phyloP scores from a whole-genome alignment of 768 basidiomycete genomes.

The Psilocybe azurescens region DNA sequence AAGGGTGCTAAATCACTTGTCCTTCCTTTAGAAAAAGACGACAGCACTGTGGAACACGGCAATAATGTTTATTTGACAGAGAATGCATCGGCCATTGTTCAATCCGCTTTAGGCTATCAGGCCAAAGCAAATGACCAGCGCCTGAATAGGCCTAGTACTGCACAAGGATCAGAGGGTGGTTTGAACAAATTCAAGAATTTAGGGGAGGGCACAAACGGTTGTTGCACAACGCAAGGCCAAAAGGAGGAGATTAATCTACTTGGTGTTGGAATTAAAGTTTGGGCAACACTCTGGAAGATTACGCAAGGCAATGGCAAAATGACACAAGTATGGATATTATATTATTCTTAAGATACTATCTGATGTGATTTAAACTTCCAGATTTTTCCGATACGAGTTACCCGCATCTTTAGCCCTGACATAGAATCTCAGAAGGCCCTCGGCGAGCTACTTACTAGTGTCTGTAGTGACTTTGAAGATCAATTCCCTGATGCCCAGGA shows the following conservation, averaged over 20 bases:
- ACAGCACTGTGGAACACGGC: neutral
- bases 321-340: neutral
- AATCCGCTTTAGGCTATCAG: neutral
- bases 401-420: neutral
- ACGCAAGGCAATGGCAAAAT: constrained; percentile 1
- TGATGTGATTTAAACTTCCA: neutral
- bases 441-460: neutral
- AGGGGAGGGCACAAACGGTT: neutral
- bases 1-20: neutral
- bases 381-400: neutral
- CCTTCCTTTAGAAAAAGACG: neutral
- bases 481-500: neutral
- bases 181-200: constrained; percentile 4
- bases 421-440: neutral
- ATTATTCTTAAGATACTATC: neutral
- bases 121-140: neutral
- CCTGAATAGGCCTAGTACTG: neutral
- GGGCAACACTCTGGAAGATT: constrained; percentile 8
- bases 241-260: neutral
- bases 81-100: neutral
- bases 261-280: neutral
- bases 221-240: constrained; percentile 1
- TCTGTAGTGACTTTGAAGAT: neutral
- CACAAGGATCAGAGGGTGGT: neutral
- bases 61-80: neutral